A percentile compares a stretch with the other conserved stretches of the same genome.
phyloP scores from a whole-genome alignment of 2,329 filamentous ascomycete genomes.

The Botryotinia calthae region DNA sequence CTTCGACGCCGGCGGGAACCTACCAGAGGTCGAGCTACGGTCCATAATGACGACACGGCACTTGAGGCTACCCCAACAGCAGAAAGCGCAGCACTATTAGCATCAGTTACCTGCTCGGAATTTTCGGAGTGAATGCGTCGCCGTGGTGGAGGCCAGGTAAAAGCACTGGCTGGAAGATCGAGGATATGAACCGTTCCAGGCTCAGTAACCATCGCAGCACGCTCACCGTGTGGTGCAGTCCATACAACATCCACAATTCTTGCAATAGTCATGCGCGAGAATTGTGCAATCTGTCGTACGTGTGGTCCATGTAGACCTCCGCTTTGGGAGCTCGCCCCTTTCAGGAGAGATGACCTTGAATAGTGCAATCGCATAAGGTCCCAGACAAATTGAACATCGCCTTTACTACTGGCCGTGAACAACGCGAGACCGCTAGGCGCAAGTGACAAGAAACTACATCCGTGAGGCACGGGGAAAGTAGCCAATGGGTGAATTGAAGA shows the following conservation, averaged over 20 bases:
- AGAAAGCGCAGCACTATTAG: conserved; percentile 49
- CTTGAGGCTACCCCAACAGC: conserved; percentile 38
- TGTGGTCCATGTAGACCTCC: conserved; percentile 46
- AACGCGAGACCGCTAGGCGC: conserved; percentile 70
- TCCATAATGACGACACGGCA: conserved; percentile 39
- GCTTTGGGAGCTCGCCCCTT: conserved; percentile 46
- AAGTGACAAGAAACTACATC: conserved; percentile 79
- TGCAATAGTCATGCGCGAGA: conserved; percentile 87
- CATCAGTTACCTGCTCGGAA: conserved; percentile 38
- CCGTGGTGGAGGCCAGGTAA: conserved; percentile 73
- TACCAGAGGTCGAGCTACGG: conserved; percentile 37
- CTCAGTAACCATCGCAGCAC: conserved; percentile 85
- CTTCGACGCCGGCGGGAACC: conserved; percentile 36
- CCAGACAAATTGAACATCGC: conserved; percentile 81
- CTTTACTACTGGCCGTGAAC: conserved; percentile 77
- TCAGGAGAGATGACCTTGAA: conserved; percentile 59
- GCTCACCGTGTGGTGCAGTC: conserved; percentile 77
- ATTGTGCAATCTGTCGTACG: conserved; percentile 83
- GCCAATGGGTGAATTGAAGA: conserved; percentile 57
- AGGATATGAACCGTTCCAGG: conserved; percentile 94
- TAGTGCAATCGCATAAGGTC: conserved; percentile 67
- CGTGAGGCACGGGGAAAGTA: conserved; percentile 68
- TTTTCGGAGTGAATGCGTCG: conserved; percentile 38
- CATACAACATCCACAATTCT: conserved; percentile 88
- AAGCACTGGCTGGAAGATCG: conserved; percentile 77